Evolutionary conservation across 1,139 yeast species (phyloP).

Genomic region (Kodamaea sp.): DNA sequence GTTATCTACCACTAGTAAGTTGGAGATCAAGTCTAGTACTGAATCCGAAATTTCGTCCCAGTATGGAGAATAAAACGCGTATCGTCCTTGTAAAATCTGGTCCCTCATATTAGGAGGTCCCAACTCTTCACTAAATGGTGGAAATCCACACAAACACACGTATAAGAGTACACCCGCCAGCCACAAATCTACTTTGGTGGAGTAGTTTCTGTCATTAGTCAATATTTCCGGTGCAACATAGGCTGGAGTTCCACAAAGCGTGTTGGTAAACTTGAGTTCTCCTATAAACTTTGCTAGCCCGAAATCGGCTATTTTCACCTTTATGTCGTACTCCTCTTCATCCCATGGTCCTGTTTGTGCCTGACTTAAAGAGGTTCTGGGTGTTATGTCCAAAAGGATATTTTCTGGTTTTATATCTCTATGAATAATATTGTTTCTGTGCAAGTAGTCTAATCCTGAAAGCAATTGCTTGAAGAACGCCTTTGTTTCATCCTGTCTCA

Average conservation of each 20-base stretch:
- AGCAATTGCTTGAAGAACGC: conserved; percentile 62
- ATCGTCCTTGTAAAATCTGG: conserved; percentile 65
- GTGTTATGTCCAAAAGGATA: conserved; percentile 69
- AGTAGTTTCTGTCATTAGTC: conserved; percentile 54
- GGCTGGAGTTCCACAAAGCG: conserved; percentile 32
- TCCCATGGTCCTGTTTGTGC: conserved; percentile 77
- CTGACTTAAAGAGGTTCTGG: conserved; percentile 39
- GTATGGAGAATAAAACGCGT: conserved; percentile 76
- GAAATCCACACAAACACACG: conserved; percentile 80
- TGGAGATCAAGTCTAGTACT: conserved; percentile 65
- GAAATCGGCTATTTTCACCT: conserved; percentile 75
- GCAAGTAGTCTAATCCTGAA: conserved; percentile 65
- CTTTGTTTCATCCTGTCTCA: conserved; percentile 62
- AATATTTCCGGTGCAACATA: conserved; percentile 77
- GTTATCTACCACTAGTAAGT: conserved; percentile 61
- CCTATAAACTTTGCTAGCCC: conserved; percentile 34
- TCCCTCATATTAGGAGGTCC: conserved; percentile 80
- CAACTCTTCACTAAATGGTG: conserved; percentile 79
- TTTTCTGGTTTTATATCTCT: conserved; percentile 90
- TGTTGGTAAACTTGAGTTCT: conserved; percentile 29
- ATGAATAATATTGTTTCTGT: conserved; percentile 76
- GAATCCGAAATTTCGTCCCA: conserved; percentile 72
- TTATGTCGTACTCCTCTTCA: conserved; percentile 57
- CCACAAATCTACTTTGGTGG: conserved; percentile 78
- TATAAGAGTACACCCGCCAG: conserved; percentile 75